Evolutionary conservation across 352 stramenopile species (phyloP).

Genomic region (Phytophthora vignae): DNA sequence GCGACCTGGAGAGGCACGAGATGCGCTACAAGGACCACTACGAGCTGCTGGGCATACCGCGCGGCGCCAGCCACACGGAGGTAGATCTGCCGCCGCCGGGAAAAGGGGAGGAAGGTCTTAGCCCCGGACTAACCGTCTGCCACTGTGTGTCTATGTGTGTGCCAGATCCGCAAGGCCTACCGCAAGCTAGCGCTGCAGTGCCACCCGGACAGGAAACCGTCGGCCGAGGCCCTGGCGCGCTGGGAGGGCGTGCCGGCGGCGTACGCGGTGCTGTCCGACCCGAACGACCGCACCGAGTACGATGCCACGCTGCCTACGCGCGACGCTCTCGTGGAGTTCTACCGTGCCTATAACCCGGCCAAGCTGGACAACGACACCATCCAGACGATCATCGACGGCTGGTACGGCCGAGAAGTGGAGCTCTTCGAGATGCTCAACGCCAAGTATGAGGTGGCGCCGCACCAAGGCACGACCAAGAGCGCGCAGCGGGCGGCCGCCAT

Average conservation of each 20-base stretch:
- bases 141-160: constrained; percentile 9
- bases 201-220: constrained; percentile 94
- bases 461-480: constrained; percentile 72
- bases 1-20: constrained; percentile 58
- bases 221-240: constrained; percentile 60
- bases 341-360: constrained; percentile 83
- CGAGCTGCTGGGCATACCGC: constrained; percentile 65
- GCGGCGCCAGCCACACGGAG: constrained; percentile 73
- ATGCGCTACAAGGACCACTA: constrained; percentile 87
- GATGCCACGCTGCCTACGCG: constrained; percentile 79
- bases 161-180: constrained; percentile 93
- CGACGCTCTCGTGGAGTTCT: constrained; percentile 85
- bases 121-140: constrained; percentile 8
- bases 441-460: constrained; percentile 87
- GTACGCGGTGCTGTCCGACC: constrained; percentile 81
- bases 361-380: constrained; percentile 89
- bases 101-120: not conserved
- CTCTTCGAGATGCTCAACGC: constrained; percentile 89
- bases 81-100: constrained; percentile 26
- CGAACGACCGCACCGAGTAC: constrained; percentile 82
- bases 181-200: constrained; percentile 86
- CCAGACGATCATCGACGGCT: constrained; percentile 88
- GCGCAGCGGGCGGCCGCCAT: constrained; percentile 47
- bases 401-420: constrained; percentile 85
- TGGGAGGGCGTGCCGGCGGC: constrained; percentile 83